phyloP scores from a whole-genome alignment of 2,329 filamentous ascomycete species.

The Thermoascus crustaceus region DNA sequence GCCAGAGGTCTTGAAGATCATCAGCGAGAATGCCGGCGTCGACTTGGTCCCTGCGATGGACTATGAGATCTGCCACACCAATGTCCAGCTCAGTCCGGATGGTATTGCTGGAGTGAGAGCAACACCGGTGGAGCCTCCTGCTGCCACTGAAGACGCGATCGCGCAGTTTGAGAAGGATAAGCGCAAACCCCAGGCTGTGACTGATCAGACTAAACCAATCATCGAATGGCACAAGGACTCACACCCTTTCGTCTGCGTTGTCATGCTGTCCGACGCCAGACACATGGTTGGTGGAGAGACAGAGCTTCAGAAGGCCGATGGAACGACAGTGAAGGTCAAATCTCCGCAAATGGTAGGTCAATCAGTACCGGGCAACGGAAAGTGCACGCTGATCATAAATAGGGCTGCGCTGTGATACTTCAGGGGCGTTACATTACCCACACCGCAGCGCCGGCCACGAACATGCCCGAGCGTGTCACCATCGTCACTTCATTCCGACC shows the following conservation, averaged over 20 bases:
- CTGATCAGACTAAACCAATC: constrained; percentile 6
- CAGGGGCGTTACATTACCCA: constrained; percentile 53
- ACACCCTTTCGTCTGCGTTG: constrained; percentile 13
- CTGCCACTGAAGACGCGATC: too few species aligned
- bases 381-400: background rate
- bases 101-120: constrained; percentile 13
- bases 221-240: constrained; percentile 14
- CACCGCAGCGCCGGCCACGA: constrained; percentile 46
- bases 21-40: constrained; percentile 14
- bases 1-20: constrained; percentile 13
- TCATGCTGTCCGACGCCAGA: constrained; percentile 11
- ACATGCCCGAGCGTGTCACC: constrained; percentile 47
- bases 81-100: constrained; percentile 18
- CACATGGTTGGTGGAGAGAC: constrained; percentile 8
- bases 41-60: constrained; percentile 17
- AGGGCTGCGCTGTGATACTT: constrained; percentile 48
- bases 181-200: background rate
- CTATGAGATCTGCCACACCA: constrained; percentile 17
- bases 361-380: background rate
- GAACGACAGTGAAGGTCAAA: constrained; percentile 6
- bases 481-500: constrained; percentile 52
- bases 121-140: constrained; percentile 20
- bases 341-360: constrained; percentile 3
- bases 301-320: constrained; percentile 5
- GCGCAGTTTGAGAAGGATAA: too few species aligned